Evolutionary conservation across 306 rosid species (phyloP).

Genomic region (Gynostemma pentaphyllum): DNA sequence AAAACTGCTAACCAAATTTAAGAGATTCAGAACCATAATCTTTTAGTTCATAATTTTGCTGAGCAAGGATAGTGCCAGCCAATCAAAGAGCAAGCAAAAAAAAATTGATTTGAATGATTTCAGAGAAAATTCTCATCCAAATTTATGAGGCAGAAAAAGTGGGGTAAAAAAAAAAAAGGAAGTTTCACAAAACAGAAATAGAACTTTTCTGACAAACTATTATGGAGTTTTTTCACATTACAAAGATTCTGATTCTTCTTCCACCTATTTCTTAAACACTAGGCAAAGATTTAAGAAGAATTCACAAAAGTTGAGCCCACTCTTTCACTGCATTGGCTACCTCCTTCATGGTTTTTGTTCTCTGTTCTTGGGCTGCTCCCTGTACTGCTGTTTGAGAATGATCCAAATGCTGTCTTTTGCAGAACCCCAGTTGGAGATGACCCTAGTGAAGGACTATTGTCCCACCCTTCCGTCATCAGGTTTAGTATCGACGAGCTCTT

Average conservation of each 20-base stretch:
- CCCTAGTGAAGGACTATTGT: conserved; percentile 61
- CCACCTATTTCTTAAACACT: not conserved
- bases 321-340: conserved; percentile 52
- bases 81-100: not conserved
- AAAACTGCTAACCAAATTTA: not conserved
- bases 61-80: not conserved
- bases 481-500: conserved; percentile 53
- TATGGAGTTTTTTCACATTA: not conserved
- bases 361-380: conserved; percentile 91
- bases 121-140: not conserved
- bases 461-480: conserved; percentile 71
- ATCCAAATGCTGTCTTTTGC: conserved; percentile 64
- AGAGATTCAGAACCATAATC: not conserved
- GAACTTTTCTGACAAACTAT: not conserved
- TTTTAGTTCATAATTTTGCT: not conserved
- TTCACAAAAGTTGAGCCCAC: conserved; percentile 32
- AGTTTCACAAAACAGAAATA: conserved; percentile 4
- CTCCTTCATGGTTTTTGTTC: conserved; percentile 49
- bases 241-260: not conserved
- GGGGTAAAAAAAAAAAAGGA: not conserved
- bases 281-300: conserved; percentile 12
- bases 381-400: conserved; percentile 77
- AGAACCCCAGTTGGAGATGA: conserved; percentile 85
- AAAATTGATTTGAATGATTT: not conserved
- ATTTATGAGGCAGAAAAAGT: not conserved